A percentile compares a stretch with the other conserved stretches of the same genome.
These are phyloP conservation scores for Ochromonas danica DNA, from an alignment of 108 stramenopile genomes.

Conservation along the genomic window DNA sequence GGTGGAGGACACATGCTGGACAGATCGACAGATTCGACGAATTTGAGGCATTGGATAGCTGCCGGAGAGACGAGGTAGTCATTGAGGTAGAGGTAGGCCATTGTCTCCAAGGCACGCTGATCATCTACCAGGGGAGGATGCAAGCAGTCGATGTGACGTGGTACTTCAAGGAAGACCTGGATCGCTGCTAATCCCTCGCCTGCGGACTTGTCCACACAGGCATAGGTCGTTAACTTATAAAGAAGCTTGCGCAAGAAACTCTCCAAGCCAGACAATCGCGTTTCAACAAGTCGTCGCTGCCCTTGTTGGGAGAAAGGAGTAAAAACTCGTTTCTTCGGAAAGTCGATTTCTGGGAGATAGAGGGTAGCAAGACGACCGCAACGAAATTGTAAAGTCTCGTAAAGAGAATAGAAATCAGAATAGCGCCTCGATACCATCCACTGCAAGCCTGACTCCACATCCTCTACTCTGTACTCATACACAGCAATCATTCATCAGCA, in stretches of 20 bases:
- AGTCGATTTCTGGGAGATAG: constrained; percentile 4
- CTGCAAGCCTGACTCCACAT: constrained; percentile 21
- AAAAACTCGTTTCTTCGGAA: constrained; percentile 21
- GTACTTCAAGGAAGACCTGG: not conserved
- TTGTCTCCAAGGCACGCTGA: constrained; percentile 21
- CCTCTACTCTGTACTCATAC: constrained; percentile 23
- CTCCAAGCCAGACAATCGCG: not conserved
- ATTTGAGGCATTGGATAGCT: not conserved
- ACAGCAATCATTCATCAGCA: no score
- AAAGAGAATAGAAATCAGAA: constrained; percentile 7
- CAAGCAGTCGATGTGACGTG: not conserved
- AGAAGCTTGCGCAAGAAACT: not conserved
- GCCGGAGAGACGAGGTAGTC: constrained; percentile 30
- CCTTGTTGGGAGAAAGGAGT: not conserved
- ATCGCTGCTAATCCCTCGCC: not conserved
- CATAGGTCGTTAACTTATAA: constrained; percentile 1
- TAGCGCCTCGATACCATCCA: constrained; percentile 20
- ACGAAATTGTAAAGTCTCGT: not conserved
- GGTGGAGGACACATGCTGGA: no score
- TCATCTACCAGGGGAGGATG: constrained; percentile 31
- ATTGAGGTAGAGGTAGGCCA: constrained; percentile 18
- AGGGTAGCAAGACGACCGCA: not conserved
- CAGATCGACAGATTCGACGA: not conserved
- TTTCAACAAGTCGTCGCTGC: constrained; percentile 18
- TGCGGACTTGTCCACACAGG: constrained; percentile 6